phyloP scores from a whole-genome alignment of 208 protist species.

The Herpetomonas samuelpessoai region DNA sequence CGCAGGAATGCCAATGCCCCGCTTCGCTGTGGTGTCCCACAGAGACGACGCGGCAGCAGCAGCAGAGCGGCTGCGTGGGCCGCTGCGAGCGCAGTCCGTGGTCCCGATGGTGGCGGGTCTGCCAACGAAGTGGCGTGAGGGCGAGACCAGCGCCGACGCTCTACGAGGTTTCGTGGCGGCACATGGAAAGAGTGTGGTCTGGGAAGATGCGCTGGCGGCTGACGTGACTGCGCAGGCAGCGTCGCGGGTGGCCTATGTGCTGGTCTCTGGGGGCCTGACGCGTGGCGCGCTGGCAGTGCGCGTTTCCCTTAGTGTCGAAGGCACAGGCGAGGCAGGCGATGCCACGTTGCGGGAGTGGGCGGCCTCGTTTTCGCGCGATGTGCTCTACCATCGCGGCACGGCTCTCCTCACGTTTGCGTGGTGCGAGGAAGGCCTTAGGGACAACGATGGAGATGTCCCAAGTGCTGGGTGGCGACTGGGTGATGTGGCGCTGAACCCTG shows the following conservation, averaged over 20 bases:
- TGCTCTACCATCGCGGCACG: slow-evolving; percentile 26
- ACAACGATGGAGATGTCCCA: too few relatives aligned
- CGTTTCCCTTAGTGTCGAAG: not conserved
- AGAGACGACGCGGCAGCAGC: slow-evolving; percentile 20
- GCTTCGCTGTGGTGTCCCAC: slow-evolving; percentile 39
- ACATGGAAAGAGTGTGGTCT: too few relatives aligned
- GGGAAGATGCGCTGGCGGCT: too few relatives aligned
- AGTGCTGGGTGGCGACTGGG: not conserved
- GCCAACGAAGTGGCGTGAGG: slow-evolving; percentile 9
- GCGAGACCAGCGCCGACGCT: too few relatives aligned
- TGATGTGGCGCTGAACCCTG: not conserved
- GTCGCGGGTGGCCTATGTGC: slow-evolving; percentile 3
- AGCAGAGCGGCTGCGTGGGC: slow-evolving; percentile 22
- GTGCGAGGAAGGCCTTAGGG: too few relatives aligned
- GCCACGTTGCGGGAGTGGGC: slow-evolving; percentile 11
- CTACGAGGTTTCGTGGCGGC: too few relatives aligned
- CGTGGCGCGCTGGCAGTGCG: not conserved
- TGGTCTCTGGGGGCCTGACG: not conserved
- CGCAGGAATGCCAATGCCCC: slow-evolving; percentile 56
- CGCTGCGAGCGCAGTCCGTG: slow-evolving; percentile 25
- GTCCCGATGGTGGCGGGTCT: slow-evolving; percentile 7
- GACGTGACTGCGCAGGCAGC: too few relatives aligned
- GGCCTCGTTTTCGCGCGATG: slow-evolving; percentile 23
- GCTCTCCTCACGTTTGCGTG: slow-evolving; percentile 18
- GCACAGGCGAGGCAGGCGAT: not conserved